phyloP scores from a whole-genome alignment of 768 basidiomycete genomes.

The Hortiboletus flavorubellus region DNA sequence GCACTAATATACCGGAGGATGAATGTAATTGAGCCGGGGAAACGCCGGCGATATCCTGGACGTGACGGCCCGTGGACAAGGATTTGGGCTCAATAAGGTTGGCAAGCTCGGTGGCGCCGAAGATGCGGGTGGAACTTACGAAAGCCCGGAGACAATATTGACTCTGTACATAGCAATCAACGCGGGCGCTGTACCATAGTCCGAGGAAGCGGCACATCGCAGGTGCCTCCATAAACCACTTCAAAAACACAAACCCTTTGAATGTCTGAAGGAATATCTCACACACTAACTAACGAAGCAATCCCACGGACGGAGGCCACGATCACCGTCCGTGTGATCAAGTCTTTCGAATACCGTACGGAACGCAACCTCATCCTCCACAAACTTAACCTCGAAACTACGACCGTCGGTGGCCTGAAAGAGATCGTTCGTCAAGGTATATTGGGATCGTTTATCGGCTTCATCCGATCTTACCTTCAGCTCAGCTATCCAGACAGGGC shows the following conservation, averaged over 20 bases:
- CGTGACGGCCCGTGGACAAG: too few species aligned
- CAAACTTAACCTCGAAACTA: conserved; percentile 70
- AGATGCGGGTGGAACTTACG: too few species aligned
- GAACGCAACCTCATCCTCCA: conserved; percentile 84
- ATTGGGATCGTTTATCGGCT: conserved; percentile 1
- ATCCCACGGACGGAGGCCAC: conserved; percentile 74
- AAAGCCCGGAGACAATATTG: too few species aligned
- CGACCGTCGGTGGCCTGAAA: conserved; percentile 80
- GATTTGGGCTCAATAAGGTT: too few species aligned
- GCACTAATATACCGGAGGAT: too few species aligned
- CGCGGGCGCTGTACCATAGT: too few species aligned
- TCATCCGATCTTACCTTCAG: conserved; percentile 7
- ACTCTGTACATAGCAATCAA: too few species aligned
- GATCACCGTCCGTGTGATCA: conserved; percentile 89
- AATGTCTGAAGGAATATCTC: conserved; percentile 38
- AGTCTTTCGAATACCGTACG: conserved; percentile 91
- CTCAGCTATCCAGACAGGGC: conserved; percentile 65
- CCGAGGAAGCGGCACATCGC: too few species aligned
- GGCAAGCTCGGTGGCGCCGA: too few species aligned
- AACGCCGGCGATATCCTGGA: too few species aligned
- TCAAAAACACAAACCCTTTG: not conserved
- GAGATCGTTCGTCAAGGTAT: conserved; percentile 64
- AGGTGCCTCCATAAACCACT: not conserved
- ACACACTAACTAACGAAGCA: conserved; percentile 58
- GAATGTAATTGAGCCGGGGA: too few species aligned